A percentile compares a stretch with the other conserved stretches of the same genome.
phyloP scores from a whole-genome alignment of 2,329 filamentous ascomycete species.

The Coniochaeta prunicola region DNA sequence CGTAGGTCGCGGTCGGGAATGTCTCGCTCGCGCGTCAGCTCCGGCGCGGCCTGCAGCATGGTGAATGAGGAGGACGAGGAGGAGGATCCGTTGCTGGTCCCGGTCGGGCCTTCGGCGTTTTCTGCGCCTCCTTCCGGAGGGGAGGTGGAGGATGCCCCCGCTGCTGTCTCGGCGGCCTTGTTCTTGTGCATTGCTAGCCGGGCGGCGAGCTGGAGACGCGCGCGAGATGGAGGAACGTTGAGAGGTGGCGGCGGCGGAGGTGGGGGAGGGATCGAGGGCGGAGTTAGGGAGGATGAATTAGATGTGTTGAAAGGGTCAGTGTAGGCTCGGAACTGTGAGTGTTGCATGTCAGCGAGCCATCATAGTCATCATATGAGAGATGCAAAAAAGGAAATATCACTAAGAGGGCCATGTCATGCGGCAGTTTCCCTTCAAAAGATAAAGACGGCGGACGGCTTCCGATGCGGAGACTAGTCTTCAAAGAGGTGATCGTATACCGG shows the following conservation, averaged over 20 bases:
- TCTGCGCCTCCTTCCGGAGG: constrained; percentile 24
- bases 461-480: neutral
- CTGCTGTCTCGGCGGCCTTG: constrained; percentile 33
- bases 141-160: constrained; percentile 4
- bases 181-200: constrained; percentile 71
- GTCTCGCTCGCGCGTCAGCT: neutral
- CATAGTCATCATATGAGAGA: neutral
- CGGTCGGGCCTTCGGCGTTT: neutral
- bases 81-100: constrained; percentile 10
- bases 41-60: neutral
- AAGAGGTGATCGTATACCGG: neutral
- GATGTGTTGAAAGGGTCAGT: constrained; percentile 46
- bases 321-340: constrained; percentile 48
- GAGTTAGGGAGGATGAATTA: constrained; percentile 39
- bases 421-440: too few relatives aligned
- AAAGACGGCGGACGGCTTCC: neutral
- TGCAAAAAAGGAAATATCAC: neutral
- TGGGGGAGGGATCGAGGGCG: constrained; percentile 51
- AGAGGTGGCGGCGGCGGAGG: constrained; percentile 69
- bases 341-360: neutral
- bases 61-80: neutral
- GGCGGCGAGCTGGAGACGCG: constrained; percentile 83
- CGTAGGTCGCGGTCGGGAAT: constrained; percentile 30
- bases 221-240: constrained; percentile 79
- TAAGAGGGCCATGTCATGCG: neutral